Evolutionary conservation across 164 flowering plant genomes (phyloP).

Genomic region (Annona cherimola): DNA sequence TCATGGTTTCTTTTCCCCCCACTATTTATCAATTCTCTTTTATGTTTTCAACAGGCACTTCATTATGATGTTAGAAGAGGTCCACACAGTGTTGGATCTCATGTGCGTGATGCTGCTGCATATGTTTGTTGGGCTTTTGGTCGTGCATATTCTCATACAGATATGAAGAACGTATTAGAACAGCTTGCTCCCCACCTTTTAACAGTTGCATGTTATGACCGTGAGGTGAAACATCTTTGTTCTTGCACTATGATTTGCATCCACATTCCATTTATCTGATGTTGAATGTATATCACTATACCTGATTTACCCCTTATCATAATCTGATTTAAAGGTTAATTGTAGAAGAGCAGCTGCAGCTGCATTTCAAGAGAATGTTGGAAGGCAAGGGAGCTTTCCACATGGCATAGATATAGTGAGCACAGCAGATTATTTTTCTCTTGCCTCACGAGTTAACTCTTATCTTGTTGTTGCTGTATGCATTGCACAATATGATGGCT

Average conservation of each 20-base stretch:
- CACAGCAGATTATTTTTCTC: constrained; percentile 94
- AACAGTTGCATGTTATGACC: constrained; percentile 90
- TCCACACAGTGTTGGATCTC: constrained; percentile 97
- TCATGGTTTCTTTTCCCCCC: too few relatives aligned
- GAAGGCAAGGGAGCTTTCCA: constrained; percentile 91
- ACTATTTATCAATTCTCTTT: too few relatives aligned
- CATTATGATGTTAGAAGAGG: constrained; percentile 97
- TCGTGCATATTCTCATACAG: constrained; percentile 81
- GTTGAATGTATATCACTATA: neutral
- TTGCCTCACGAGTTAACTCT: constrained; percentile 79
- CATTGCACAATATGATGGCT: constrained; percentile 81
- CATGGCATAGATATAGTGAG: constrained; percentile 97
- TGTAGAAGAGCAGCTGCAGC: constrained; percentile 99
- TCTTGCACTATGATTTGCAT: neutral
- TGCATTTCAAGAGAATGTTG: constrained; percentile 99
- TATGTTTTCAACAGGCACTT: constrained; percentile 52
- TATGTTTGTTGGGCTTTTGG: constrained; percentile 99
- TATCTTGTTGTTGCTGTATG: constrained; percentile 73
- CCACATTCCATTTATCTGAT: neutral
- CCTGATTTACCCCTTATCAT: neutral
- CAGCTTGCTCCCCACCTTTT: constrained; percentile 89
- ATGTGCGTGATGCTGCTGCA: constrained; percentile 99
- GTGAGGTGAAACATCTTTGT: constrained; percentile 53
- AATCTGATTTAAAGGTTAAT: constrained; percentile 59
- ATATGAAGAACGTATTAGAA: constrained; percentile 72